Base-by-base conservation (phyloP, 257 asterid species). In the Nicotiana obtusifolia region DNA sequence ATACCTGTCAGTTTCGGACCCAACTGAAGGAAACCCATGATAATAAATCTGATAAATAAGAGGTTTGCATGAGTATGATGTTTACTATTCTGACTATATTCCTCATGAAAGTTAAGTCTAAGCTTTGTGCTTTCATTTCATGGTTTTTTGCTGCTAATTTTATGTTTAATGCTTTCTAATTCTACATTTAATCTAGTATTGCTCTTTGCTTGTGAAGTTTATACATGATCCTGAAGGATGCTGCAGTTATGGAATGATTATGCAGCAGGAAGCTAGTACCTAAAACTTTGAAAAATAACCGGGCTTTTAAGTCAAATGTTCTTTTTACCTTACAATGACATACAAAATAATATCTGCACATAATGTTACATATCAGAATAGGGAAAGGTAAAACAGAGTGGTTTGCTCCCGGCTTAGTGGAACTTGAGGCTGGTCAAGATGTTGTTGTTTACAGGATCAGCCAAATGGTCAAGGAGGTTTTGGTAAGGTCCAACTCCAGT, bases 401-500 rank as follows among this genome's bases (percentile, higher is more conserved):
- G 49, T 78, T 60, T 60, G 44, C 95, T 77, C 96, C 61, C 20
- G 57, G 61, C 75, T 80, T 88, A 93, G 86, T 91, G 99, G 86
- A 95, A 93, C 76, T 95, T 93, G 86, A 95, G 95, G 87, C 92
- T 93, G 77, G 98, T 93, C 84, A 95, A 84, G 76, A 95, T 69
- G 79, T 95, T 95, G 97, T 93, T 92, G 97, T 93, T 81, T 47
- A 90, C 91, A 0, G 97, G 97, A 77, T 93, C 99, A 69, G 98
- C 87, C 93, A 95, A 88, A 76, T 93, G 99, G 84, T 92, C 97
- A 66, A 95, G 82, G 73, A 93, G 86, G 92, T 93, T 95, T 69
- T 95, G 97, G 89, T 2, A 93, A 0, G 99, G 99, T 7, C 99
- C 99, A 3, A 87, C 95, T 0, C 99, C 98, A 4, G 99, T 95